Evolutionary conservation across 1,139 yeast species (phyloP).

Genomic region (Magnusiomyces magnusii): DNA sequence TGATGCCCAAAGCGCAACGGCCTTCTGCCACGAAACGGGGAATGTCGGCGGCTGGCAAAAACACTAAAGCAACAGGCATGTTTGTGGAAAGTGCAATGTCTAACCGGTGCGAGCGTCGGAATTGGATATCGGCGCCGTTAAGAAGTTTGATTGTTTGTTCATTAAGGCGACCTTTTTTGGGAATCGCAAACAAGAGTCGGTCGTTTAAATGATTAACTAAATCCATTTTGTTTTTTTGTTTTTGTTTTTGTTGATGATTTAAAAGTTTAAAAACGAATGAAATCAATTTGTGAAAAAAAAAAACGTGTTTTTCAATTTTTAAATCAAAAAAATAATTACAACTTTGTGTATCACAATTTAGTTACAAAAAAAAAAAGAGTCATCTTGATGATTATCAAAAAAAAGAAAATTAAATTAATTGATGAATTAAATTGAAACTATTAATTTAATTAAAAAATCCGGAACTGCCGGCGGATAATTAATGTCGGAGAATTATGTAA

Average conservation of each 20-base stretch:
- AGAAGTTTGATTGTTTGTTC: constrained; percentile 77
- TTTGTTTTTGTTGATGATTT: background rate
- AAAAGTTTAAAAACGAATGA: background rate
- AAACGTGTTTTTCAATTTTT: too few species aligned
- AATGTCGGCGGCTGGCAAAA: constrained; percentile 96
- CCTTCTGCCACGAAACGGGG: constrained; percentile 98
- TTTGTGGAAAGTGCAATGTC: constrained; percentile 93
- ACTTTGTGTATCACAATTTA: too few species aligned
- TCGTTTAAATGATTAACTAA: constrained; percentile 91
- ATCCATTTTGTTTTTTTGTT: constrained; percentile 83
- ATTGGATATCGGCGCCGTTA: constrained; percentile 86
- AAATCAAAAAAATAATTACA: too few species aligned
- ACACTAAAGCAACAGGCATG: constrained; percentile 85
- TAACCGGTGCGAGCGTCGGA: constrained; percentile 80
- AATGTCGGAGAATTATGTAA: too few species aligned
- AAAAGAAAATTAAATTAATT: too few species aligned
- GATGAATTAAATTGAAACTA: too few species aligned
- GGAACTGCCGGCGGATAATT: too few species aligned
- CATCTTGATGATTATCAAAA: too few species aligned
- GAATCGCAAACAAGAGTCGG: constrained; percentile 89
- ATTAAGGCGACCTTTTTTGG: constrained; percentile 93
- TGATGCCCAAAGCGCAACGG: constrained; percentile 91
- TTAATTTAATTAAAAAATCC: too few species aligned
- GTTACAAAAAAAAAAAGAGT: too few species aligned
- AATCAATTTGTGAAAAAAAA: too few species aligned